Evolutionary conservation across 1,284 basidiomycete genomes (phyloP).

Genomic region (Volvariella surrecta): DNA sequence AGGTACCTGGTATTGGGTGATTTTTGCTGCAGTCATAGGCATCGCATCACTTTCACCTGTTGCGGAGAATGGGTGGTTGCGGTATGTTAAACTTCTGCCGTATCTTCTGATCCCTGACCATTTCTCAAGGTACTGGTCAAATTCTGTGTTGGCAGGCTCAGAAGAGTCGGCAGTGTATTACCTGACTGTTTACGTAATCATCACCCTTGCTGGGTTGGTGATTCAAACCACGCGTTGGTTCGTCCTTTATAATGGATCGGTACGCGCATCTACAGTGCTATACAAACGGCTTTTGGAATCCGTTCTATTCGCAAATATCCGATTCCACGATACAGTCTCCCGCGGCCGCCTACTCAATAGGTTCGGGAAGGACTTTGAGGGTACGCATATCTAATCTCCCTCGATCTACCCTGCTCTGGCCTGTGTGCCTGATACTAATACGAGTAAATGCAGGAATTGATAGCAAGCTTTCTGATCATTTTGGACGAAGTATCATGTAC

Average conservation of each 20-base stretch:
- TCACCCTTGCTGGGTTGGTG: conserved; percentile 43
- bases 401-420: neutral
- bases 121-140: conserved; percentile 55
- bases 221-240: conserved; percentile 62
- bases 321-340: conserved; percentile 91
- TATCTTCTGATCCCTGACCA: conserved; percentile 9
- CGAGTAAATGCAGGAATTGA: conserved; percentile 56
- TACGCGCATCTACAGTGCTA: conserved; percentile 24
- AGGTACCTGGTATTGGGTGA: conserved; percentile 55
- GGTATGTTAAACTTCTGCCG: conserved; percentile 29
- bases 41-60: conserved; percentile 71
- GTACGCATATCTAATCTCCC: conserved; percentile 22
- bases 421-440: neutral
- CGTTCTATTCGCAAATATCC: conserved; percentile 84
- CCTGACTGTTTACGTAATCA: conserved; percentile 67
- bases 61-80: conserved; percentile 77
- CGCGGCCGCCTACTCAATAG: conserved; percentile 82
- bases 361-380: conserved; percentile 93
- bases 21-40: conserved; percentile 52
- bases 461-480: conserved; percentile 79
- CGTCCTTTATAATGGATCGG: conserved; percentile 56
- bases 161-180: conserved; percentile 38
- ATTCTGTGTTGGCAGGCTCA: conserved; percentile 27
- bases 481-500: conserved; percentile 70
- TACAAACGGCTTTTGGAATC: conserved; percentile 64